phyloP scores from a whole-genome alignment of 2,329 filamentous ascomycete genomes.

The Xylaria sp. region DNA sequence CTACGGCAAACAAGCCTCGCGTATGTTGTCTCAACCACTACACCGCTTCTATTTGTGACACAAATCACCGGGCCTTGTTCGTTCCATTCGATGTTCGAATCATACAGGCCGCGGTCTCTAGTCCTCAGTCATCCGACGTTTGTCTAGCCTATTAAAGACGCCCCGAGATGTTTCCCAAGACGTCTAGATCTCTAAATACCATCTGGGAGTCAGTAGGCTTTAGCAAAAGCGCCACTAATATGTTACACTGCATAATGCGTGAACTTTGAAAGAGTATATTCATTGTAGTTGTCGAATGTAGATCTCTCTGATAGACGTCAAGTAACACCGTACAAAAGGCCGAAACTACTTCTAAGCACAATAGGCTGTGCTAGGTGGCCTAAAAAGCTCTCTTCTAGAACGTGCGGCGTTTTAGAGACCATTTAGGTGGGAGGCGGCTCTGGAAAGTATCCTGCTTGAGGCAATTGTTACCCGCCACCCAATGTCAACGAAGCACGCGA shows the following conservation, averaged over 20 bases:
- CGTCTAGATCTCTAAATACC: constrained; percentile 6
- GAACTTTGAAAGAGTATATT: background rate
- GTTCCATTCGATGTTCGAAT: constrained; percentile 7
- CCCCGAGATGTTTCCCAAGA: background rate
- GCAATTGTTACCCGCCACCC: background rate
- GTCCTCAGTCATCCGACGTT: constrained; percentile 9
- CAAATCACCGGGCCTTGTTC: background rate
- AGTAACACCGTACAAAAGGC: constrained; percentile 1
- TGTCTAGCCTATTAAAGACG: background rate
- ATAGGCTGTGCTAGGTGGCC: background rate
- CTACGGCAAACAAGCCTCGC: background rate
- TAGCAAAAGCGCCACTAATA: constrained; percentile 1
- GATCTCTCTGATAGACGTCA: background rate
- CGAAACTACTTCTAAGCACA: background rate
- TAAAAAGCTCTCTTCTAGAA: background rate
- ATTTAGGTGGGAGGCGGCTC: background rate
- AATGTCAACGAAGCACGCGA: background rate
- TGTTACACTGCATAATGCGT: background rate
- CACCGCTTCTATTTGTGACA: constrained; percentile 21
- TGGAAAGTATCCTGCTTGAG: background rate
- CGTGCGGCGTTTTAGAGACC: background rate
- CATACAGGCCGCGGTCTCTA: background rate
- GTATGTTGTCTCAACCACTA: constrained; percentile 15
- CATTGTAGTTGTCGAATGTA: background rate
- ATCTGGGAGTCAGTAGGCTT: background rate